Evolutionary conservation across 2,329 filamentous ascomycete species (phyloP).

Genomic region (Verticillium nonalfalfae): DNA sequence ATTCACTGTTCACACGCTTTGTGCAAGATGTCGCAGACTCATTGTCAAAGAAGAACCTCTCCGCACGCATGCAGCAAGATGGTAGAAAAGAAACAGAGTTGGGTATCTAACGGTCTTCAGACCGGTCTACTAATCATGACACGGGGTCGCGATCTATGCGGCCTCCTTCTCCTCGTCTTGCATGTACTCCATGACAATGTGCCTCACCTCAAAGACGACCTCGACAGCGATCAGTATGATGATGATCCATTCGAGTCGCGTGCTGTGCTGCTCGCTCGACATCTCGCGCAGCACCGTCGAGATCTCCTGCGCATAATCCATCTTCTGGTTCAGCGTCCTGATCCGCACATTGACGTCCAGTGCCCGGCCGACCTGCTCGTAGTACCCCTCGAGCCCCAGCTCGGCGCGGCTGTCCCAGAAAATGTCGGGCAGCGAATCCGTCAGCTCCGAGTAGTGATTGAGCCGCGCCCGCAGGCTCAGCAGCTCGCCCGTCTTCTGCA

Average conservation of each 20-base stretch:
- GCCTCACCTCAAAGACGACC: constrained; percentile 77
- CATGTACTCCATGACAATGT: constrained; percentile 59
- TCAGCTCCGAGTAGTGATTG: constrained; percentile 95
- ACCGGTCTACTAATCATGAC: too few relatives aligned
- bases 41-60: too few relatives aligned
- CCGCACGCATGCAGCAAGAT: too few relatives aligned
- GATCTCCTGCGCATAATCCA: constrained; percentile 96
- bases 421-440: constrained; percentile 88
- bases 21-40: too few relatives aligned
- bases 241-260: constrained; percentile 90
- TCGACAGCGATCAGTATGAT: constrained; percentile 91
- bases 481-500: constrained; percentile 90
- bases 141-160: not conserved
- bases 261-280: constrained; percentile 82
- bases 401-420: constrained; percentile 94
- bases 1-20: too few relatives aligned
- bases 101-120: not conserved
- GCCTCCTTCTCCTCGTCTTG: constrained; percentile 24
- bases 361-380: constrained; percentile 84
- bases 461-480: constrained; percentile 84
- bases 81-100: not conserved
- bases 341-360: constrained; percentile 90
- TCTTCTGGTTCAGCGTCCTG: constrained; percentile 88
- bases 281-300: constrained; percentile 82
- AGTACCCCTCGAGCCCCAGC: constrained; percentile 87